These are phyloP conservation scores for Aspergillus novoparasiticus DNA, from an alignment of 2,329 filamentous ascomycete species.

Conservation along the genomic window DNA sequence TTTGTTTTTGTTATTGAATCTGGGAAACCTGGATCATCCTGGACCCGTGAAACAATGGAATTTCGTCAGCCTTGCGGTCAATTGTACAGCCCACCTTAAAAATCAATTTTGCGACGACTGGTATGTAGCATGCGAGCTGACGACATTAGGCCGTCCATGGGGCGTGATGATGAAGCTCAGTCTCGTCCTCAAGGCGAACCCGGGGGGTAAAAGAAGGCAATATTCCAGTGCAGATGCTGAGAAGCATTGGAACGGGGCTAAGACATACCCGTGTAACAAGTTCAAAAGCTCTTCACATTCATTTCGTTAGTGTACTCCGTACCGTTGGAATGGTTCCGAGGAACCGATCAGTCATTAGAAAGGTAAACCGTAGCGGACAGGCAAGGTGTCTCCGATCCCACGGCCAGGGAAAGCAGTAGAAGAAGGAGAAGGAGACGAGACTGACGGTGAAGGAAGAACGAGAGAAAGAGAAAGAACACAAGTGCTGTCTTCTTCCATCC, in stretches of 20 bases:
- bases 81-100: conserved; percentile 12
- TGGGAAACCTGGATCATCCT: conserved; percentile 11
- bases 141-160: conserved; percentile 1
- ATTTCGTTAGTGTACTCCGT: conserved; percentile 5
- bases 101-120: conserved; percentile 7
- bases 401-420: not conserved
- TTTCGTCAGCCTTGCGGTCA: conserved; percentile 12
- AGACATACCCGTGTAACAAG: conserved; percentile 17
- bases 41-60: conserved; percentile 1
- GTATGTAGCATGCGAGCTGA: conserved; percentile 10
- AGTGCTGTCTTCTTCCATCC: not conserved
- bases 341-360: conserved; percentile 7
- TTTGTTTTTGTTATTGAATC: not conserved
- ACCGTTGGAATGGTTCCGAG: conserved; percentile 10
- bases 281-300: conserved; percentile 3
- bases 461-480: not conserved
- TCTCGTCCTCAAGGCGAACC: not conserved
- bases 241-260: not conserved
- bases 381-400: not conserved
- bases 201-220: not conserved
- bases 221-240: not conserved
- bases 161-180: not conserved
- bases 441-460: not conserved
- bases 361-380: not conserved
- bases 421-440: not conserved